A percentile compares a stretch with the other conserved stretches of the same genome.
Evolutionary conservation across 106 monocot genomes (phyloP).

Genomic region (Dendrobium huoshanense): DNA sequence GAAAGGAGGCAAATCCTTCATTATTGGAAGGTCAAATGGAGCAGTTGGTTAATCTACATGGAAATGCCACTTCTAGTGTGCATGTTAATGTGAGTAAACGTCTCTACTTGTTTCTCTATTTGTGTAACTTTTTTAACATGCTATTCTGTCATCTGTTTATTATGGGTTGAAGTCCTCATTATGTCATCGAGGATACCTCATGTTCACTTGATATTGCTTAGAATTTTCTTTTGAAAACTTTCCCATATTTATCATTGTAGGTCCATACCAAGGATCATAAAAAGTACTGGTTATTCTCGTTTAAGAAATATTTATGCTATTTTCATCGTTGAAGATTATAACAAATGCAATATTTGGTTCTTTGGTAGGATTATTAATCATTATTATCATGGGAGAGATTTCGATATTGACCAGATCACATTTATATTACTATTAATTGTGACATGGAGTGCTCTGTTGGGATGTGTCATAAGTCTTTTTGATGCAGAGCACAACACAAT

Average conservation of each 20-base stretch:
- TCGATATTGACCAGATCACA: no score
- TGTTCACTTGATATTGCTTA: background rate
- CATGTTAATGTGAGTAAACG: background rate
- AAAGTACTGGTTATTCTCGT: background rate
- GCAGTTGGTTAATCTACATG: background rate
- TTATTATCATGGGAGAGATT: no score
- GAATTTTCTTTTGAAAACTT: background rate
- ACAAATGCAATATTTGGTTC: no score
- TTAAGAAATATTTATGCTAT: no score
- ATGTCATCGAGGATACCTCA: background rate
- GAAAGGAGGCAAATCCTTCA: conserved; percentile 5
- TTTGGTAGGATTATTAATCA: no score
- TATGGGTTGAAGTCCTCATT: background rate
- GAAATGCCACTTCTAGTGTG: background rate
- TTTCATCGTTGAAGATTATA: no score
- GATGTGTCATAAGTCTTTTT: no score
- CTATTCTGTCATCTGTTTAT: background rate
- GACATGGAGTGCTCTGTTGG: no score
- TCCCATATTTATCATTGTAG: background rate
- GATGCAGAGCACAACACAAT: no score
- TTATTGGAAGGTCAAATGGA: background rate
- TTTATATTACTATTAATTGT: no score
- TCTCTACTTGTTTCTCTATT: background rate
- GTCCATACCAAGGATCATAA: background rate
- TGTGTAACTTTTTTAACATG: background rate